Conservation (phyloP, 805 yeast species). For the Debaryomyces castellii region DNA sequence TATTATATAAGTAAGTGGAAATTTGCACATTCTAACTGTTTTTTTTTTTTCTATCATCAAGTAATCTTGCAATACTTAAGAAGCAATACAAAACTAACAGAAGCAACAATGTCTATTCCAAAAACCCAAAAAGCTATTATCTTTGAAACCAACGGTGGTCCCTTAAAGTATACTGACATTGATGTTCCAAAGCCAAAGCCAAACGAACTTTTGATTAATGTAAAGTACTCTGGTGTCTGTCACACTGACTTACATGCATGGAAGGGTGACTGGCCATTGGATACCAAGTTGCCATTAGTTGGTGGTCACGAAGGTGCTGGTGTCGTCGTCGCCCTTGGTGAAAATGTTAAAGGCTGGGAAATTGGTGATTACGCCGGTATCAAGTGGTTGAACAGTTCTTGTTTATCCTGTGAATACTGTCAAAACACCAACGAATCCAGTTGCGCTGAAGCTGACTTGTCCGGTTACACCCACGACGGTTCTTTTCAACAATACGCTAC, state of each 20-base stretch:
- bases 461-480: conserved; percentile 90
- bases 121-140: conserved; percentile 37
- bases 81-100: not conserved
- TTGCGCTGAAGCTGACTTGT: conserved; percentile 60
- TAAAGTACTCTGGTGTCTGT: conserved; percentile 88
- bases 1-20: not conserved
- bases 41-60: not conserved
- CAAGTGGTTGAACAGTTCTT: conserved; percentile 81
- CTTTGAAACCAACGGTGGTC: conserved; percentile 39
- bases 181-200: conserved; percentile 80
- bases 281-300: conserved; percentile 70
- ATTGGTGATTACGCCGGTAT: conserved; percentile 82
- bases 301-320: conserved; percentile 95
- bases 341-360: conserved; percentile 65
- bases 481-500: conserved; percentile 90
- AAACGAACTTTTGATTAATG: conserved; percentile 75
- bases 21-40: too few species aligned
- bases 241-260: conserved; percentile 94
- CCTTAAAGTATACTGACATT: conserved; percentile 54
- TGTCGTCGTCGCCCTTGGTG: conserved; percentile 75
- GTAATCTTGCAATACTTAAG: not conserved
- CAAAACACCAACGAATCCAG: conserved; percentile 64
- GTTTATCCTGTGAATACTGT: conserved; percentile 77
- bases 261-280: conserved; percentile 91
- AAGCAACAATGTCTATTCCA: conserved; percentile 21